phyloP scores from a whole-genome alignment of 2,329 filamentous ascomycete genomes.

The Sporothrix mexicana region DNA sequence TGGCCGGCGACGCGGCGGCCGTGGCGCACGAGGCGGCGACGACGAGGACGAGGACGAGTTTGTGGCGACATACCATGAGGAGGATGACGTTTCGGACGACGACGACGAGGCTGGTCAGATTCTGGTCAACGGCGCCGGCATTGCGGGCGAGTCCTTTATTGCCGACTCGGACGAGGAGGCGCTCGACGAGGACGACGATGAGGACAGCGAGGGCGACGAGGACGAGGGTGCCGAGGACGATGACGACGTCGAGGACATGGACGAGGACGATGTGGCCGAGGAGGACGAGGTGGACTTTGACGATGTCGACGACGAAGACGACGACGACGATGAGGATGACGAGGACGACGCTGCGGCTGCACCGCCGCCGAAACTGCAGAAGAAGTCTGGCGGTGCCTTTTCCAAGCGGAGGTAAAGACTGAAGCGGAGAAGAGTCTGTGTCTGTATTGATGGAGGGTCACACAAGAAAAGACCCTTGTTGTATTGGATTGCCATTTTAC shows the following conservation, averaged over 20 bases:
- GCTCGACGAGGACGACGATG: slow-evolving; percentile 65
- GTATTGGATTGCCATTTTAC: slow-evolving; percentile 4
- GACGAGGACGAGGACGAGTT: slow-evolving; percentile 64
- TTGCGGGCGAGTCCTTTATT: slow-evolving; percentile 37
- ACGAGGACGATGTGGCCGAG: slow-evolving; percentile 69
- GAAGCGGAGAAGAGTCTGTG: not conserved
- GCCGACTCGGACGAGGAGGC: slow-evolving; percentile 42
- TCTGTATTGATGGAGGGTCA: not conserved
- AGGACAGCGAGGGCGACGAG: slow-evolving; percentile 47
- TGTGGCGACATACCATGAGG: slow-evolving; percentile 84
- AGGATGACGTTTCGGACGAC: slow-evolving; percentile 48
- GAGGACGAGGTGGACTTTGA: slow-evolving; percentile 33
- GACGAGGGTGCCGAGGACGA: slow-evolving; percentile 40
- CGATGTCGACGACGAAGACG: slow-evolving; percentile 40
- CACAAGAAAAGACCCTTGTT: not conserved
- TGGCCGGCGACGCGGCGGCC: slow-evolving; percentile 13
- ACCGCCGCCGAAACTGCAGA: slow-evolving; percentile 47
- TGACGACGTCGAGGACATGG: slow-evolving; percentile 57
- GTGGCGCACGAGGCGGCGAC: not conserved
- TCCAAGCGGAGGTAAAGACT: slow-evolving; percentile 42
- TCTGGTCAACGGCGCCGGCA: slow-evolving; percentile 43
- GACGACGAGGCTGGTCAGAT: slow-evolving; percentile 43
- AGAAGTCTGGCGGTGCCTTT: slow-evolving; percentile 42
- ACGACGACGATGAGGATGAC: slow-evolving; percentile 46
- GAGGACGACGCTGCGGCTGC: slow-evolving; percentile 44